Percentiles rank a stretch among this genome's conserved stretches.
Conservation (phyloP, 352 stramenopile species). For the Phytophthora citrophthora region DNA sequence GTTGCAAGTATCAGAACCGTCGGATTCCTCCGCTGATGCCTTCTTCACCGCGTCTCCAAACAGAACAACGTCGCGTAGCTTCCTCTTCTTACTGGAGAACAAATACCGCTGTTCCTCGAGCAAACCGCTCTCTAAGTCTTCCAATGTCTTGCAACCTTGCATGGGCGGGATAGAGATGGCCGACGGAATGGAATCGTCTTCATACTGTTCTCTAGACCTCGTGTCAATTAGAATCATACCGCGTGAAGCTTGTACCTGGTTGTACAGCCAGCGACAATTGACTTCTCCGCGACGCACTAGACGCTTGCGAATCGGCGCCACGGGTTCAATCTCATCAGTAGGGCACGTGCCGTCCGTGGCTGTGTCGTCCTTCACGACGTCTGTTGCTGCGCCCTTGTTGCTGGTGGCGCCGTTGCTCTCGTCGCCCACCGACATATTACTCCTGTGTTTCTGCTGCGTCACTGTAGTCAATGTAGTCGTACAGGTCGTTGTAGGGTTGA, state of each 20-base stretch:
- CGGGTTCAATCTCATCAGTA: conserved; percentile 21
- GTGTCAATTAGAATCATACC: conserved; percentile 85
- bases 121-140: conserved; percentile 60
- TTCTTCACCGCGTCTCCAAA: conserved; percentile 76
- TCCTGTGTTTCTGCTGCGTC: conserved; percentile 6
- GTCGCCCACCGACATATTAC: conserved; percentile 49
- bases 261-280: conserved; percentile 87
- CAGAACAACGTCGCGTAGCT: conserved; percentile 81
- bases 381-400: conserved; percentile 11
- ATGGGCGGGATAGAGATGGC: conserved; percentile 78
- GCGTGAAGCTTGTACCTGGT: conserved; percentile 77
- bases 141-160: conserved; percentile 43
- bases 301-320: conserved; percentile 43
- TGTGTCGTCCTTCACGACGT: conserved; percentile 21
- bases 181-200: conserved; percentile 79
- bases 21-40: conserved; percentile 24
- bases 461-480: neutral
- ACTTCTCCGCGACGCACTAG: conserved; percentile 70
- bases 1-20: conserved; percentile 14
- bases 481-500: neutral
- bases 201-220: conserved; percentile 52
- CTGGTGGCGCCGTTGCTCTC: conserved; percentile 27
- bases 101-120: conserved; percentile 74
- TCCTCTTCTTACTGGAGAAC: conserved; percentile 75
- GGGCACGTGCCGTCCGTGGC: conserved; percentile 8